These are phyloP conservation scores for Fusarium subtropicale DNA, from an alignment of 2,329 filamentous ascomycete genomes.

Conservation along the genomic window DNA sequence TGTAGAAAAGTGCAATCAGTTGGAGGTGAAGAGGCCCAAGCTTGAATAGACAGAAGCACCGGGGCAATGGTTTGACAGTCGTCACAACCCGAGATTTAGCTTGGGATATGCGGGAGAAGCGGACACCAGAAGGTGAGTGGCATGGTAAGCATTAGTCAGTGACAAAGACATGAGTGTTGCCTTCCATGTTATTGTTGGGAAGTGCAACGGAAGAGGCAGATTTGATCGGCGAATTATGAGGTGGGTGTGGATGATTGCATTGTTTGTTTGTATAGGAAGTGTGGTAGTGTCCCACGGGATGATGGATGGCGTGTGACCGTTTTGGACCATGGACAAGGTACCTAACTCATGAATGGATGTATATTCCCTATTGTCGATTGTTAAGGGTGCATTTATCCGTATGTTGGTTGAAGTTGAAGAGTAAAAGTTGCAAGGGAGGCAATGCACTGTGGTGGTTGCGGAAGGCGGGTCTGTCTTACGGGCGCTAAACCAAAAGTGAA, in stretches of 20 bases:
- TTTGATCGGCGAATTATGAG: neutral
- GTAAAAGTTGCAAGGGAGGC: conserved; percentile 1
- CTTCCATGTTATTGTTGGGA: conserved; percentile 4
- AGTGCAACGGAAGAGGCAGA: neutral
- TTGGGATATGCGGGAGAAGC: conserved; percentile 15
- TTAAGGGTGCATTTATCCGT: conserved; percentile 9
- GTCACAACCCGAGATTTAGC: conserved; percentile 21
- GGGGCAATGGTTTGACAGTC: conserved; percentile 33
- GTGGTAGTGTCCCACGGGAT: conserved; percentile 15
- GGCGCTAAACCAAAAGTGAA: conserved; percentile 47
- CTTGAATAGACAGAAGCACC: conserved; percentile 22
- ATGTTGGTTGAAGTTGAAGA: conserved; percentile 20
- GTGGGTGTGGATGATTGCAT: conserved; percentile 6
- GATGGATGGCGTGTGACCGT: conserved; percentile 15
- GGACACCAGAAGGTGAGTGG: conserved; percentile 18
- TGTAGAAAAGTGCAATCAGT: neutral
- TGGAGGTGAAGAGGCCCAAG: conserved; percentile 18
- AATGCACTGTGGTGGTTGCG: conserved; percentile 25
- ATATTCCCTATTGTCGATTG: conserved; percentile 26
- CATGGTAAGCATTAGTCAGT: conserved; percentile 4
- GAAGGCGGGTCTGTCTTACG: conserved; percentile 39
- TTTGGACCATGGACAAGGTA: conserved; percentile 11
- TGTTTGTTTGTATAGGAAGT: conserved; percentile 13
- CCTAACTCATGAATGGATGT: neutral
- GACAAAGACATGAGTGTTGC: conserved; percentile 17